phyloP scores from a whole-genome alignment of 2,329 filamentous ascomycete species.

The Colletotrichum costaricense region DNA sequence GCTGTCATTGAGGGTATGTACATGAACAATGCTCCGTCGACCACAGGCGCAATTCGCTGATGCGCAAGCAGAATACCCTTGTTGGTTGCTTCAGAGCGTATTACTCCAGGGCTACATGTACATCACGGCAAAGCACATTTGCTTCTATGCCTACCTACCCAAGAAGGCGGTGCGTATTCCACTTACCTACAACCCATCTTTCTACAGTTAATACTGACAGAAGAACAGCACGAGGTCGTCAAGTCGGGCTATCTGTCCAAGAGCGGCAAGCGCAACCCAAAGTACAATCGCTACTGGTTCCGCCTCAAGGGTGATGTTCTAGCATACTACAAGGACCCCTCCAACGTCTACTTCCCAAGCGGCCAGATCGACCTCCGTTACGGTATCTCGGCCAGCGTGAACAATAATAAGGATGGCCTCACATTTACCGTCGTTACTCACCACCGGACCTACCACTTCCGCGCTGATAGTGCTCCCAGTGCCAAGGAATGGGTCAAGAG shows the following conservation, averaged over 20 bases:
- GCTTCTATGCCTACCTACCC: conserved; percentile 97
- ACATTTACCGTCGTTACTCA: conserved; percentile 86
- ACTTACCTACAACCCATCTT: conserved; percentile 14
- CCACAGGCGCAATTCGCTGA: conserved; percentile 32
- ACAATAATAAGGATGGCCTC: conserved; percentile 80
- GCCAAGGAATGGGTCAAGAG: conserved; percentile 98
- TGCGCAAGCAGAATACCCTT: conserved; percentile 78
- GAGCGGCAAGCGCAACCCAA: conserved; percentile 87
- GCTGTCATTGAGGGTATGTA: conserved; percentile 80
- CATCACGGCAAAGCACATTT: conserved; percentile 91
- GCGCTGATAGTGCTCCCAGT: conserved; percentile 86
- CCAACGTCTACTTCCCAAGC: conserved; percentile 89
- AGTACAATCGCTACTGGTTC: conserved; percentile 94
- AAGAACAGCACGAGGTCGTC: conserved; percentile 71
- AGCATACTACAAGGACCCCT: conserved; percentile 86
- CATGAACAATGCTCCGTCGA: conserved; percentile 1
- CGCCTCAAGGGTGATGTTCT: conserved; percentile 91
- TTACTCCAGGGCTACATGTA: conserved; percentile 96
- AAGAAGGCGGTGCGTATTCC: conserved; percentile 79
- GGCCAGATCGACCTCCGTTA: conserved; percentile 94
- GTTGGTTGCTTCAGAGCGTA: conserved; percentile 92
- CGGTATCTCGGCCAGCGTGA: conserved; percentile 85
- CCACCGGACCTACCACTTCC: conserved; percentile 86
- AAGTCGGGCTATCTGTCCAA: conserved; percentile 93
- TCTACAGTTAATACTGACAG: neutral